Base-by-base conservation (phyloP, 805 yeast genomes). In the Scheffersomyces ergatensis region DNA sequence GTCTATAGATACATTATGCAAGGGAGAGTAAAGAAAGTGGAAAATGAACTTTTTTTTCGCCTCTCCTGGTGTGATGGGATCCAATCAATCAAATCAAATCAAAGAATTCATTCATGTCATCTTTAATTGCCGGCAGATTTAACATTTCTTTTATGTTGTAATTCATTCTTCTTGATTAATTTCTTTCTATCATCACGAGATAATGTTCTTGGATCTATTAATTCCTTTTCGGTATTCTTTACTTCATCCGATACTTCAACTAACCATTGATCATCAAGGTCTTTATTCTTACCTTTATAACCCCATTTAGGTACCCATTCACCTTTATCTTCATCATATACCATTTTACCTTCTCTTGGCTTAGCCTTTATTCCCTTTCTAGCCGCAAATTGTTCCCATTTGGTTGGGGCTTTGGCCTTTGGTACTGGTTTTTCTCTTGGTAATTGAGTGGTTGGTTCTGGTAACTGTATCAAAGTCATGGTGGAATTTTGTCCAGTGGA, bases 271-370 rank as follows among this genome's bases (percentile, higher is more conserved):
- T 76, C 69, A 55, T 92, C 98, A 51, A 82, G 58, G 40, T 81
- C 79, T 69, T 93, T 92, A 67, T 93, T 93, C 66, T 81, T 80
- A 57, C 98, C 98, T 50, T 85, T 83, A 72, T 85, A 92, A 45
- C 99, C 99, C 99, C 99, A 93, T 66, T 89, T 92, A 54, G 95
- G 92, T 46, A 85, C 96, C 99, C 99, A 93, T 66, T 89, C 90
- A 38, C 92, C 90, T 23, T 78, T 68, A 24, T 78, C 93, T 63
- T 93, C 98, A 63, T 93, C 96, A 54, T 70, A 93, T 1, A 87
- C 89, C 78, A 83, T 72, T 68, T 88, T 93, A 35, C 96, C 97
- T 21, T 86, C 83, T 62, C 84, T 89, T 45, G 86, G 87, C 74
- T 87, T 90, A 67, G 95, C 78, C 66, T 85, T 74, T 62, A 93